Evolutionary conservation across 2,329 filamentous ascomycete genomes (phyloP), one percentile per base, ranked within the genome.

Genomic region (Neurospora sp.): DNA sequence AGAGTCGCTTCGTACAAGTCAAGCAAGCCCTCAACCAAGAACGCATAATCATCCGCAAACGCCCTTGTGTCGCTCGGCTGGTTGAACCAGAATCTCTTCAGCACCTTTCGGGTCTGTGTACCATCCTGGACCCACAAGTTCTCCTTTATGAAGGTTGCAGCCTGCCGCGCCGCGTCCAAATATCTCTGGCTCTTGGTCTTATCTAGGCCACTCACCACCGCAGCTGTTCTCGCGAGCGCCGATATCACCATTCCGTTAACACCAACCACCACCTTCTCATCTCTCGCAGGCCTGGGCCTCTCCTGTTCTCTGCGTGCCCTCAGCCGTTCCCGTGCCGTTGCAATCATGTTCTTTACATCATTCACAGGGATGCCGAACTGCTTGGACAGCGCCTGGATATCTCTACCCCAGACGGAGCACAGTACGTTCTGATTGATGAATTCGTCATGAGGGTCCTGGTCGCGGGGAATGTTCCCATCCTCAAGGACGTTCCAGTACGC

Each of bases 21-120:
- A 70, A 98, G 82, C 1, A 97, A 83, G 0, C 93, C 95, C 67
- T 90, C 88, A 67, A 93, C 91, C 52, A 98, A 79, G 79, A 95
- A 97, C 2, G 95, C 93, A 77, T 98, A 98, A 81, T 99, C 96
- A 75, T 98, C 96, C 1, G 95, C 92, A 79, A 98, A 97, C 0
- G 88, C 94, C 46, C 85, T 84, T 0, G 88, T 89, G 19, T 88
- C 84, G 37, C 90, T 89, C 8, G 88, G 84, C 1, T 84, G 82
- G 73, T 87, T 85, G 71, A 89, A 87, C 38, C 88, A 88, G 80
- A 91, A 96, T 57, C 95, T 88, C 67, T 94, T 87, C 77, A 90
- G 92, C 17, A 98, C 81, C 3, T 86, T 74, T 33, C 66, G 28
- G 52, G 66, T 57, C 52, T 12, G 28, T 85, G 66, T 87, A 86